Evolutionary conservation across 345 rosid species (phyloP).

Genomic region (Ricinus communis): DNA sequence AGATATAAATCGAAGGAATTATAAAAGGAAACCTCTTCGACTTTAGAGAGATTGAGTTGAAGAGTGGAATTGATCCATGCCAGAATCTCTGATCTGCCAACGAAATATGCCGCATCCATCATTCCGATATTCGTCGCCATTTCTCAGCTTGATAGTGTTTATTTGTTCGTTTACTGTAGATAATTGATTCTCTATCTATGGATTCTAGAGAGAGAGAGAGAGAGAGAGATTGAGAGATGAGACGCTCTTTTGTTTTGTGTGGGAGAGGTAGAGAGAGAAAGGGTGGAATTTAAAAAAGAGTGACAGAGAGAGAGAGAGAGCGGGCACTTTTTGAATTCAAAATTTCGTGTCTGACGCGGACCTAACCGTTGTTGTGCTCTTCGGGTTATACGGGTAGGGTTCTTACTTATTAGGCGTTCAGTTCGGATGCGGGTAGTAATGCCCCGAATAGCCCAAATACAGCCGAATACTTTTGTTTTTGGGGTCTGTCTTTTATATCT

Average conservation of each 20-base stretch:
- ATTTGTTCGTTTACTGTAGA: not conserved
- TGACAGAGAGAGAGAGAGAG: no score
- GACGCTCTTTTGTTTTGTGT: no score
- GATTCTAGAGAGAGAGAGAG: constrained; percentile 10
- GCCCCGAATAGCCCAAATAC: no score
- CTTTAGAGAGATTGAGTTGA: constrained; percentile 88
- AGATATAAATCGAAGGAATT: not conserved
- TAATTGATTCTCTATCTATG: not conserved
- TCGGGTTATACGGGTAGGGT: not conserved
- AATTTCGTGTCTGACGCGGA: constrained; percentile 2
- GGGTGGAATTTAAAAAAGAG: constrained; percentile 30
- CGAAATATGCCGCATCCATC: constrained; percentile 94
- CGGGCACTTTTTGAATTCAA: constrained; percentile 36
- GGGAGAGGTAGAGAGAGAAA: constrained; percentile 1
- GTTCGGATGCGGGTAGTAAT: no score
- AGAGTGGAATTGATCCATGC: constrained; percentile 91
- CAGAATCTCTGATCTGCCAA: constrained; percentile 95
- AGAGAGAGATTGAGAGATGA: no score
- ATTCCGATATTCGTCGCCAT: constrained; percentile 87
- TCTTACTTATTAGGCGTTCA: no score
- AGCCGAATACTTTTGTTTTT: no score
- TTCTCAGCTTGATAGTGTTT: no score
- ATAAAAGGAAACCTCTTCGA: constrained; percentile 70
- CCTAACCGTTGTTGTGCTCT: constrained; percentile 9
- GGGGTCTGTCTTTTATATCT: no score